Conservation (phyloP, 176 grass and related monocot genomes). For the Carex scoparia region DNA sequence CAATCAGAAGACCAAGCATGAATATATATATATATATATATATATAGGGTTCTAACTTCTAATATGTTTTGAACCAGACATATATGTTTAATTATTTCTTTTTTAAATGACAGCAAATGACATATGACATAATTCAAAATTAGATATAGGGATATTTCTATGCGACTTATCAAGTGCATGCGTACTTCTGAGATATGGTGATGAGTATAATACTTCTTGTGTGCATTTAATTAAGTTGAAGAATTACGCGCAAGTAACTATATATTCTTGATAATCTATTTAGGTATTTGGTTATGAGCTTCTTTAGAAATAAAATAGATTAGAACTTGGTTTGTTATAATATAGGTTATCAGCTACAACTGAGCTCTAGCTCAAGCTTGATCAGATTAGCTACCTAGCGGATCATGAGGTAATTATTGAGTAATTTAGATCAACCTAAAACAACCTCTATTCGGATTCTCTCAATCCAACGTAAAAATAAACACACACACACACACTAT, state of each 20-base stretch:
- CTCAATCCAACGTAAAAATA: background rate
- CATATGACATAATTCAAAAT: background rate
- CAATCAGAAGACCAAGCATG: background rate
- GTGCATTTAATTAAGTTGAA: background rate
- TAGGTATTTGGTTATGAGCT: background rate
- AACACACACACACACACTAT: background rate
- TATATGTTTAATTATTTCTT: background rate
- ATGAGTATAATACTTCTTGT: background rate
- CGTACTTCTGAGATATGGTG: background rate
- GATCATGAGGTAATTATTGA: background rate
- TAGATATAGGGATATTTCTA: background rate
- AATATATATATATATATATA: no score
- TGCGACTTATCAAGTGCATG: background rate
- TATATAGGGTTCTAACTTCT: background rate
- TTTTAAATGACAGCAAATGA: background rate
- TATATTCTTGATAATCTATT: background rate
- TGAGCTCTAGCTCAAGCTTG: background rate
- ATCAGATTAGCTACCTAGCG: background rate
- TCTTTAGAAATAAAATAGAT: background rate
- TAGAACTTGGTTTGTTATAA: background rate
- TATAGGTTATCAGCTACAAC: background rate
- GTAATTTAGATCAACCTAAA: background rate
- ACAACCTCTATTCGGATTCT: background rate
- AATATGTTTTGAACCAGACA: background rate
- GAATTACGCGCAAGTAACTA: background rate